Conservation (phyloP, 2,329 filamentous ascomycete genomes). For the Paracamarosporium sp. region DNA sequence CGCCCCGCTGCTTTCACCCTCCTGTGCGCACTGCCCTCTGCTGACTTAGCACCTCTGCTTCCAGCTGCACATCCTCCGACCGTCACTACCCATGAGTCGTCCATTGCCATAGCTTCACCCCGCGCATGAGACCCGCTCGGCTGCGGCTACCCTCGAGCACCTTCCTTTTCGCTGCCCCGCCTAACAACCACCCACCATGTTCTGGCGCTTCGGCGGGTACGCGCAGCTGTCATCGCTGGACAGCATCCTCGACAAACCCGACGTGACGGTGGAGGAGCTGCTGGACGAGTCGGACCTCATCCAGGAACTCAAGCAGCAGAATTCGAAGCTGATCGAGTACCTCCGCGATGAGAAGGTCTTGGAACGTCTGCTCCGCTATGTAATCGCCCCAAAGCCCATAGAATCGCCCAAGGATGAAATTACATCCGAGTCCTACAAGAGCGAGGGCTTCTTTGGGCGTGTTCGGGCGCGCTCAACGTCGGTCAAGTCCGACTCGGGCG, state of each 20-base stretch:
- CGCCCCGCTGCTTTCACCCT: constrained; percentile 11
- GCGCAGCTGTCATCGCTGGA: constrained; percentile 97
- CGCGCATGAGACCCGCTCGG: constrained; percentile 21
- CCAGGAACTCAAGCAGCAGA: constrained; percentile 97
- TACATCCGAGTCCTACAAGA: constrained; percentile 53
- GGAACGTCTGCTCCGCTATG: constrained; percentile 86
- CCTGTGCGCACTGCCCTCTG: background rate
- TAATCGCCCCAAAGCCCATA: constrained; percentile 75
- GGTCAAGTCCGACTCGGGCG: constrained; percentile 49
- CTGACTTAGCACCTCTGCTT: background rate
- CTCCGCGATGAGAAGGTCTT: constrained; percentile 86
- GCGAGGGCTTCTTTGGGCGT: constrained; percentile 55
- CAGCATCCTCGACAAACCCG: constrained; percentile 91
- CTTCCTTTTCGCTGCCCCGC: constrained; percentile 35
- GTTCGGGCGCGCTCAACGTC: constrained; percentile 54
- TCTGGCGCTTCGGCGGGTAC: constrained; percentile 99
- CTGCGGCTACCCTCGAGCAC: constrained; percentile 33
- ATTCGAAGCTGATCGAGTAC: constrained; percentile 96
- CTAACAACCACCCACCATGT: constrained; percentile 73
- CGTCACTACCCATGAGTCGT: constrained; percentile 22
- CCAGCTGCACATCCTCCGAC: constrained; percentile 12
- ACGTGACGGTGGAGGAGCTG: constrained; percentile 93
- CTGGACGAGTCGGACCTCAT: constrained; percentile 96
- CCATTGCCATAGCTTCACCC: constrained; percentile 9
- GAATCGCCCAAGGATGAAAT: constrained; percentile 40